Evolutionary conservation across 2,329 filamentous ascomycete genomes (phyloP).

Genomic region (Cercospora sesami): DNA sequence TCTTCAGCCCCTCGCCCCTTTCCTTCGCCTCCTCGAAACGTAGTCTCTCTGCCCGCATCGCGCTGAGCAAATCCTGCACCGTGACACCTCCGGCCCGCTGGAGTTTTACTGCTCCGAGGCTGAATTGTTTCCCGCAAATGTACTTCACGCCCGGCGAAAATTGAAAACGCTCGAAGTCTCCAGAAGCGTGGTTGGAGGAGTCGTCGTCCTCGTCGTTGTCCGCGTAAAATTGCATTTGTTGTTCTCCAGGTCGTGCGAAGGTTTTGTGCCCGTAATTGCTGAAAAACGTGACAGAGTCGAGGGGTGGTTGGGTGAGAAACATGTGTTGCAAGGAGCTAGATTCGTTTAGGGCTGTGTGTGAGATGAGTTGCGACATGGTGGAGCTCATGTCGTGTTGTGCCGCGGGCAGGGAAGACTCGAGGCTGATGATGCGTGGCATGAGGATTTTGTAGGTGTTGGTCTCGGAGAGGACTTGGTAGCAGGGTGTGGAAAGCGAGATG

Average conservation of each 20-base stretch:
- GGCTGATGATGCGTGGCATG: not conserved
- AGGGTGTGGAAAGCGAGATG: conserved; percentile 8
- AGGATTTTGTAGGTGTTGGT: not conserved
- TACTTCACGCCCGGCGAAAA: not conserved
- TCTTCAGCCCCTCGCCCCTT: not conserved
- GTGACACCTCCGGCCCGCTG: not conserved
- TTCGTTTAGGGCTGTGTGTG: not conserved
- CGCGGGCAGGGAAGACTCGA: not conserved
- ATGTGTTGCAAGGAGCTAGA: not conserved
- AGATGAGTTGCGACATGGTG: not conserved
- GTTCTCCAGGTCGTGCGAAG: too few species aligned
- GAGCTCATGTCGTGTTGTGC: not conserved
- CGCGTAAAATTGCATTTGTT: not conserved
- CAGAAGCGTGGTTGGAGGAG: not conserved
- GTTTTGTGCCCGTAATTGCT: not conserved
- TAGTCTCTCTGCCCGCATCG: not conserved
- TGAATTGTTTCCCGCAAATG: not conserved
- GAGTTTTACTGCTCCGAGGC: not conserved
- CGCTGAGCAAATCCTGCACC: not conserved
- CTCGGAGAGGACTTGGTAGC: not conserved
- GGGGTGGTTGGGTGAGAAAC: conserved; percentile 7
- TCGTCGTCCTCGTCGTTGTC: not conserved
- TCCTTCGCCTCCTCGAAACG: not conserved
- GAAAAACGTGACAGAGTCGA: not conserved
- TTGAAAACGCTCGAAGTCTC: not conserved